A percentile compares a stretch with the other conserved stretches of the same genome.
These are phyloP conservation scores for Penicillium italicum DNA, from an alignment of 2,329 filamentous ascomycete species.

Conservation along the genomic window DNA sequence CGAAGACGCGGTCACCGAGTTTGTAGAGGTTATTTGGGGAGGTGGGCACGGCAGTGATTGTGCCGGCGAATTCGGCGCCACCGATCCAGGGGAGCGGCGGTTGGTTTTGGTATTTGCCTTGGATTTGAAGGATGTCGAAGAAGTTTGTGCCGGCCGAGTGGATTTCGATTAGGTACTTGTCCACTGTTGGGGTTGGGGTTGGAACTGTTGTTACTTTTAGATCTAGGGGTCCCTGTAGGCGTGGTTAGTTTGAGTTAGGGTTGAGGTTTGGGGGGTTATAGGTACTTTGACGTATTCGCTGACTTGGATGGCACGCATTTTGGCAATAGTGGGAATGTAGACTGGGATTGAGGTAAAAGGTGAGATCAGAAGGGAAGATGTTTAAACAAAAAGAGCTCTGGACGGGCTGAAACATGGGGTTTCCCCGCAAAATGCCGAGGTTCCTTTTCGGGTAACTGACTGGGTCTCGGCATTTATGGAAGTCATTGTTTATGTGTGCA, in stretches of 20 bases:
- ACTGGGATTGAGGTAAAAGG: background rate
- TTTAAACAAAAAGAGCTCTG: background rate
- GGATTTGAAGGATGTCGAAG: conserved; percentile 93
- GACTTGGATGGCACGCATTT: conserved; percentile 72
- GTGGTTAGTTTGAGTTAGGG: conserved; percentile 7
- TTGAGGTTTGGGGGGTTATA: background rate
- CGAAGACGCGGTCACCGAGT: conserved; percentile 79
- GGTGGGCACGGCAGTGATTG: conserved; percentile 64
- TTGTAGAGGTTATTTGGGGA: conserved; percentile 59
- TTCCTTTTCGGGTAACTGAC: conserved; percentile 16
- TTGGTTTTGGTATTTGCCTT: conserved; percentile 92
- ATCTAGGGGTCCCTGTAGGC: conserved; percentile 67
- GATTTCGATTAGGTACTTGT: conserved; percentile 83
- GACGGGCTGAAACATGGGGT: background rate
- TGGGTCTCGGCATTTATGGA: conserved; percentile 1
- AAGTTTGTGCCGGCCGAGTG: conserved; percentile 90
- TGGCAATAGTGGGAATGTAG: conserved; percentile 28
- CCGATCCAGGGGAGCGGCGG: conserved; percentile 84
- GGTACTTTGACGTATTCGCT: conserved; percentile 69
- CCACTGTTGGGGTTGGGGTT: conserved; percentile 65
- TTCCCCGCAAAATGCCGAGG: conserved; percentile 26
- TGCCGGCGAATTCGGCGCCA: conserved; percentile 81
- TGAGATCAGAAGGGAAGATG: background rate
- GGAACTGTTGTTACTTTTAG: conserved; percentile 72
- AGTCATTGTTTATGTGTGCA: background rate